Base-by-base conservation (phyloP, 2,329 filamentous ascomycete genomes). In the Xylaria sp. region DNA sequence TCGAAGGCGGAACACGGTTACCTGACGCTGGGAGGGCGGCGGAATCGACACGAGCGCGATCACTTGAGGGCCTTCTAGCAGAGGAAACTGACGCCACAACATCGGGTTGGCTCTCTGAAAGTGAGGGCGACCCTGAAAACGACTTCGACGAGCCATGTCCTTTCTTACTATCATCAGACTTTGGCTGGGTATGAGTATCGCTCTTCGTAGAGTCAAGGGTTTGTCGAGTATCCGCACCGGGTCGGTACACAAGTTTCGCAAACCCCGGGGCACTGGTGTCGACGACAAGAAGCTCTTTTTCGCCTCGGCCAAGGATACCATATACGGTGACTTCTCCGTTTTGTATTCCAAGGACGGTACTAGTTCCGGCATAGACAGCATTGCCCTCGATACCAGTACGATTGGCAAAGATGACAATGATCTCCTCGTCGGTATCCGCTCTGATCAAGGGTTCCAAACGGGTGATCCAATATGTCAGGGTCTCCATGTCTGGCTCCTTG, bases 391-490 rank as follows among this genome's bases (percentile, higher is more conserved):
- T 78, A 0, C 90, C 90, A 35, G 80, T 82, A 2, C 90, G 80
- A 69, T 94, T 93, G 50, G 84, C 85, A 63, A 92, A 81, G 0
- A 92, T 79, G 0, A 92, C 78, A 44, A 90, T 83, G 16, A 88
- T 80, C 59, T 90, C 87, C 0, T 83, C 79, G 0, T 77, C 67
- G 0, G 62, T 74, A 1, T 84, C 78, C 0, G 74, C 69, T 8
- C 80, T 76, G 35, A 87, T 83, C 0, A 88, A 57, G 0, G 90
- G 90, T 58, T 88, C 85, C 3, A 93, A 78, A 0, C 90, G 80
- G 16, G 83, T 81, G 0, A 91, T 76, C 90, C 90, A 93, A 67
- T 93, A 93, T 0, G 83, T 82, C 7, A 93, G 70, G 0, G 89
- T 91, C 23, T 90, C 84, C 74, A 89, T 80, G 64, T 92, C 89